A percentile compares a stretch with the other conserved stretches of the same genome.
These are phyloP conservation scores for Penicillium taxi DNA, from an alignment of 495 filamentous ascomycete genomes.

Conservation along the genomic window DNA sequence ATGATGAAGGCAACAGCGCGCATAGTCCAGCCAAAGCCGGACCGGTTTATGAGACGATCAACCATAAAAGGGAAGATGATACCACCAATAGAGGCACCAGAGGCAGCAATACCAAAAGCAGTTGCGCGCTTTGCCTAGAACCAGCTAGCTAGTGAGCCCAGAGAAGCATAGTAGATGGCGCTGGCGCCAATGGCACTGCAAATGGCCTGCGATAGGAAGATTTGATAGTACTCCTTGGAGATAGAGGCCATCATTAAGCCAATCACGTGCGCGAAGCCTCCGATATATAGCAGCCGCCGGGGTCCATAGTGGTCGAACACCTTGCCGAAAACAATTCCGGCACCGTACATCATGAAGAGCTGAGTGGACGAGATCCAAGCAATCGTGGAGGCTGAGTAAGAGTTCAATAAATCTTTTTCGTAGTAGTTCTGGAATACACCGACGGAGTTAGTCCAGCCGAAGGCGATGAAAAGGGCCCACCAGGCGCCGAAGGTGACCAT, in stretches of 20 bases:
- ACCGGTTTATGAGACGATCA: conserved; percentile 17
- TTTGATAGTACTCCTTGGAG: conserved; percentile 55
- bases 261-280: conserved; percentile 11
- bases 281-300: conserved; percentile 6
- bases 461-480: conserved; percentile 2
- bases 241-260: conserved; percentile 17
- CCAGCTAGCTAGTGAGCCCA: not conserved
- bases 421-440: conserved; percentile 2
- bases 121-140: not conserved
- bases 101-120: not conserved
- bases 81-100: not conserved
- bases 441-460: conserved; percentile 1
- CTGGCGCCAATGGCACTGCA: not conserved
- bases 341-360: conserved; percentile 2
- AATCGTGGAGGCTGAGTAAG: not conserved
- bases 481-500: not conserved
- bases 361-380: conserved; percentile 3
- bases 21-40: conserved; percentile 36
- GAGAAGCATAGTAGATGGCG: not conserved
- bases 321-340: conserved; percentile 1
- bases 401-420: conserved; percentile 1
- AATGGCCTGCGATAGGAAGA: conserved; percentile 47
- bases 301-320: conserved; percentile 9
- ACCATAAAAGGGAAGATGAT: conserved; percentile 25
- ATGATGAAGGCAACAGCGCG: conserved; percentile 30